phyloP scores from a whole-genome alignment of 1,284 basidiomycete genomes.

The Trametes pubescens region DNA sequence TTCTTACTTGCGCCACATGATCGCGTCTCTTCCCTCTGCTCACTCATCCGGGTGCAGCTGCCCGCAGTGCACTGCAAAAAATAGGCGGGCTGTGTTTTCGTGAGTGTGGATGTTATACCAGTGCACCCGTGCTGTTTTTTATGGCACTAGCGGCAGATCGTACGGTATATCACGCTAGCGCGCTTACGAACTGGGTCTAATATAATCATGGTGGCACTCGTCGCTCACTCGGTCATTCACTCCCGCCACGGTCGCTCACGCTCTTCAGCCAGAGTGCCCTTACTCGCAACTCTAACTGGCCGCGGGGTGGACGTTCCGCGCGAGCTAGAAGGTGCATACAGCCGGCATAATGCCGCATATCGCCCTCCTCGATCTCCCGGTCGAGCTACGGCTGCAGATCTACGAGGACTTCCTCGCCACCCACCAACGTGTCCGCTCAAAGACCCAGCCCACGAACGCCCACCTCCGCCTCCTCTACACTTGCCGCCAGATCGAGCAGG shows the following conservation, averaged over 20 bases:
- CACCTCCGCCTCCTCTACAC: conserved; percentile 46
- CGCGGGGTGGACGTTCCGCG: not conserved
- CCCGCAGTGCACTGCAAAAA: no score
- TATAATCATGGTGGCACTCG: no score
- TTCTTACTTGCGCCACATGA: conserved; percentile 37
- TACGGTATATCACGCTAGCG: no score
- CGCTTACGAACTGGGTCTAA: no score
- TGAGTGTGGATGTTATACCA: no score
- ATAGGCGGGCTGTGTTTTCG: no score
- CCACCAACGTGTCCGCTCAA: conserved; percentile 36
- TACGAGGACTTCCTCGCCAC: conserved; percentile 44
- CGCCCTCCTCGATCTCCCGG: conserved; percentile 44
- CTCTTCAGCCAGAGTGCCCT: not conserved
- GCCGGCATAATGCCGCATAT: conserved; percentile 3
- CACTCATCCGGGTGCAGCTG: not conserved
- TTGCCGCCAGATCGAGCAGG: conserved; percentile 44
- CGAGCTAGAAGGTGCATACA: not conserved
- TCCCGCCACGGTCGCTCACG: conserved; percentile 1
- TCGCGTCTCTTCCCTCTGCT: conserved; percentile 2
- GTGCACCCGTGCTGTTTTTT: no score
- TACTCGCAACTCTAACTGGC: not conserved
- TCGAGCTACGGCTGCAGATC: conserved; percentile 48
- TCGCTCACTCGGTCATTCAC: not conserved
- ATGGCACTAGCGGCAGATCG: no score
- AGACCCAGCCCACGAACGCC: conserved; percentile 46